Conservation (phyloP, 768 basidiomycete species). For the Boletus eberwhitei region DNA sequence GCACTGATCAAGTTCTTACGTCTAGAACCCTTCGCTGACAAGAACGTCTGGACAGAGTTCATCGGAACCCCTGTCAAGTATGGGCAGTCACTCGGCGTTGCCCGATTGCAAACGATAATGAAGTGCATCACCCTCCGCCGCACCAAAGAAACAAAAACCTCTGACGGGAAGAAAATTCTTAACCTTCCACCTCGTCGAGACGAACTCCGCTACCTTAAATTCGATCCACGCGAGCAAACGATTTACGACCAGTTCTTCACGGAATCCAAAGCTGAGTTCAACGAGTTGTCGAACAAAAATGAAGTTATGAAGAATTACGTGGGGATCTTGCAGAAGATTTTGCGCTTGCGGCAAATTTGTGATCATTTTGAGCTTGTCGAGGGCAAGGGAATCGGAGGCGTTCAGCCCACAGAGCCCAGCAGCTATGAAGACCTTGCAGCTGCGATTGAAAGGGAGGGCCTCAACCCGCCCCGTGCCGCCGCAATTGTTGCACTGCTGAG, state of each 20-base stretch:
- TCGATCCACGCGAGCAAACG: constrained; percentile 75
- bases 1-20: constrained; percentile 96
- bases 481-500: constrained; percentile 84
- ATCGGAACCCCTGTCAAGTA: constrained; percentile 92
- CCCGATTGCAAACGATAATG: constrained; percentile 96
- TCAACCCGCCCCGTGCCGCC: constrained; percentile 68
- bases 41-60: constrained; percentile 87
- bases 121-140: constrained; percentile 93
- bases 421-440: constrained; percentile 77
- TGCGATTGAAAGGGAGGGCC: constrained; percentile 73
- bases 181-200: constrained; percentile 88
- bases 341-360: constrained; percentile 96
- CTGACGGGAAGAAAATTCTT: constrained; percentile 82
- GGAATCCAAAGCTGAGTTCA: constrained; percentile 91
- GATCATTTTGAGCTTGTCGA: constrained; percentile 91
- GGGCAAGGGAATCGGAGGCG: constrained; percentile 54
- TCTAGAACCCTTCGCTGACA: constrained; percentile 89
- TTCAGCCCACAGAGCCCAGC: constrained; percentile 44
- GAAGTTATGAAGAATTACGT: constrained; percentile 99
- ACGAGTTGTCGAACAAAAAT: constrained; percentile 79
- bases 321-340: constrained; percentile 92
- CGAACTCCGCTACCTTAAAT: constrained; percentile 79
- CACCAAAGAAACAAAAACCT: constrained; percentile 85
- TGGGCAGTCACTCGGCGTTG: constrained; percentile 84
- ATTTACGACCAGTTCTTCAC: constrained; percentile 88